These are phyloP conservation scores for Melaleuca quinquenervia DNA, from an alignment of 345 rosid genomes.

Conservation along the genomic window DNA sequence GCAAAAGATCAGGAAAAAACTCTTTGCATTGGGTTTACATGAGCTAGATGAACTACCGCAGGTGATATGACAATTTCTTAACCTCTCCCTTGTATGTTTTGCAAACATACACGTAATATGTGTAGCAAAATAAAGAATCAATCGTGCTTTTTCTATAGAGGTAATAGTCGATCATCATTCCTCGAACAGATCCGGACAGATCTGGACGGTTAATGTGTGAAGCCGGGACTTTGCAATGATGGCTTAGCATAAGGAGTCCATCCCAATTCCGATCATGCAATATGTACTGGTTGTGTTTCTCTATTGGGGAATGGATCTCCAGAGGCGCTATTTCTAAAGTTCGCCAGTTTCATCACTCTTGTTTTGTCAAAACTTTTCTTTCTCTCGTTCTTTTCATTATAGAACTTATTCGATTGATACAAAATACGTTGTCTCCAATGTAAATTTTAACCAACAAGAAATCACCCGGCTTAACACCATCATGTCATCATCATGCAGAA, in stretches of 20 bases:
- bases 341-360: not conserved
- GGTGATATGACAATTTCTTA: not conserved
- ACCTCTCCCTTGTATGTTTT: not conserved
- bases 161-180: not conserved
- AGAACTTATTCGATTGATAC: not conserved
- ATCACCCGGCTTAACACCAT: not conserved
- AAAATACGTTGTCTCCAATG: not conserved
- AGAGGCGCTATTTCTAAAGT: not conserved
- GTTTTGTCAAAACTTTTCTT: not conserved
- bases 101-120: not conserved
- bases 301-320: not conserved
- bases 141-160: not conserved
- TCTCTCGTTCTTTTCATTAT: not conserved
- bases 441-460: not conserved
- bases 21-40: not conserved
- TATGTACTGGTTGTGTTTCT: not conserved
- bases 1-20: not conserved
- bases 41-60: not conserved
- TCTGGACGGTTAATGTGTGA: not conserved
- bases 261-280: not conserved
- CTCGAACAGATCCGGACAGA: not conserved
- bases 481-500: not conserved
- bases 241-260: not conserved
- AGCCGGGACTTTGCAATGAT: not conserved
- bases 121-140: not conserved